Evolutionary conservation across 2,329 filamentous ascomycete species (phyloP).

Genomic region (Beauveria caledonica): DNA sequence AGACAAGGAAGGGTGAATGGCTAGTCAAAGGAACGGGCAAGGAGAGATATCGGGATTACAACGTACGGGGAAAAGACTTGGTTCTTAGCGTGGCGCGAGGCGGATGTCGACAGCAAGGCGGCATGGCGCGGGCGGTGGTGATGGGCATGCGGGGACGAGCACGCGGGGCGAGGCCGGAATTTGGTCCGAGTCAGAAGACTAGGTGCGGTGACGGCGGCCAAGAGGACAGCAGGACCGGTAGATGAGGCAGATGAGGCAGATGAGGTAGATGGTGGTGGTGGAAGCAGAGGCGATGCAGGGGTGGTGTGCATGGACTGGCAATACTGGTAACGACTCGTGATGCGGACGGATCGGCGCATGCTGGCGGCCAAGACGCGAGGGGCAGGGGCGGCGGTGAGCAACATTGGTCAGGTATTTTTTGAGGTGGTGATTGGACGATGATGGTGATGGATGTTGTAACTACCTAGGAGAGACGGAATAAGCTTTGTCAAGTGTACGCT

Average conservation of each 20-base stretch:
- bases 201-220: neutral
- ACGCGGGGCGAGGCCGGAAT: neutral
- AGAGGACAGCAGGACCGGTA: neutral
- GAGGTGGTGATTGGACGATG: too few relatives aligned
- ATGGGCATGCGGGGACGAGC: neutral
- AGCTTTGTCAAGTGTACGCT: too few relatives aligned
- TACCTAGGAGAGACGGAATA: too few relatives aligned
- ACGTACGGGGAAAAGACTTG: constrained; percentile 29
- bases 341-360: neutral
- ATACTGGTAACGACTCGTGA: neutral
- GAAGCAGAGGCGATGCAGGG: neutral
- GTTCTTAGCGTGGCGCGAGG: constrained; percentile 16
- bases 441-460: too few relatives aligned
- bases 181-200: neutral
- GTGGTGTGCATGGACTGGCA: neutral
- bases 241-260: neutral
- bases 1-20: neutral
- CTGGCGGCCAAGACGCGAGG: neutral
- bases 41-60: neutral
- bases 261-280: neutral
- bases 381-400: neutral
- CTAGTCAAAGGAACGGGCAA: neutral
- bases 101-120: constrained; percentile 16
- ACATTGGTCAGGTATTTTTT: neutral
- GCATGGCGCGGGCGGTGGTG: constrained; percentile 12